phyloP scores from a whole-genome alignment of 163 green algal species.

The Trebouxia gelatinosa region DNA sequence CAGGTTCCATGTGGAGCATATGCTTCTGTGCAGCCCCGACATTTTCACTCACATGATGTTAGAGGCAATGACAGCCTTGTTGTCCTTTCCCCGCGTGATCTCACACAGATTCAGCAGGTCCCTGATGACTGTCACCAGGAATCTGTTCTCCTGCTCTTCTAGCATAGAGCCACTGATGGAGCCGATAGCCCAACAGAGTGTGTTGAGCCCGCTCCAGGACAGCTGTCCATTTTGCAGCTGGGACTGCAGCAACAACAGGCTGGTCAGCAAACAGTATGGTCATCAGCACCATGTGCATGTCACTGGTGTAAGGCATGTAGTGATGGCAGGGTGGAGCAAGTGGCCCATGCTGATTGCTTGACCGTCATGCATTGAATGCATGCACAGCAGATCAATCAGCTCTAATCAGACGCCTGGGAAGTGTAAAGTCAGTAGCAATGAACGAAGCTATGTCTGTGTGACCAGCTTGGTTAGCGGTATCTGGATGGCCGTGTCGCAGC shows the following conservation, averaged over 20 bases:
- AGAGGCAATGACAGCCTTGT: conserved; percentile 99
- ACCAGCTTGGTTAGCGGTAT: too few relatives aligned
- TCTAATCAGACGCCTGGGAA: background rate
- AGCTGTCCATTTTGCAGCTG: conserved; percentile 42
- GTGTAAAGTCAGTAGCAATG: too few relatives aligned
- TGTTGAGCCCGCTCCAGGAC: conserved; percentile 89
- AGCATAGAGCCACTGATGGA: conserved; percentile 93
- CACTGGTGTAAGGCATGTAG: background rate
- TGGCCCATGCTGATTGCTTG: too few relatives aligned
- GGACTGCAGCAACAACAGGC: background rate
- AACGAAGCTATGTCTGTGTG: too few relatives aligned
- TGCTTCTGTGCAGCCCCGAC: too few relatives aligned
- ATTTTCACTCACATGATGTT: conserved; percentile 99
- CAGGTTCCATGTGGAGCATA: too few relatives aligned
- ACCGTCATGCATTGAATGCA: background rate
- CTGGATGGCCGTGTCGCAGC: too few relatives aligned
- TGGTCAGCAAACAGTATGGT: background rate
- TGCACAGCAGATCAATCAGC: background rate
- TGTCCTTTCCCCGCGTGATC: conserved; percentile 97
- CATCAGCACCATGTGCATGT: background rate
- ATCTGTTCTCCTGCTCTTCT: conserved; percentile 83
- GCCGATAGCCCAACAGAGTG: conserved; percentile 98
- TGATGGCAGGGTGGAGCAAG: too few relatives aligned
- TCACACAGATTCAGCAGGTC: conserved; percentile 99
- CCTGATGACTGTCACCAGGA: conserved; percentile 86